Conservation (phyloP, 2,329 filamentous ascomycete species). For the Verticillium klebahnii region DNA sequence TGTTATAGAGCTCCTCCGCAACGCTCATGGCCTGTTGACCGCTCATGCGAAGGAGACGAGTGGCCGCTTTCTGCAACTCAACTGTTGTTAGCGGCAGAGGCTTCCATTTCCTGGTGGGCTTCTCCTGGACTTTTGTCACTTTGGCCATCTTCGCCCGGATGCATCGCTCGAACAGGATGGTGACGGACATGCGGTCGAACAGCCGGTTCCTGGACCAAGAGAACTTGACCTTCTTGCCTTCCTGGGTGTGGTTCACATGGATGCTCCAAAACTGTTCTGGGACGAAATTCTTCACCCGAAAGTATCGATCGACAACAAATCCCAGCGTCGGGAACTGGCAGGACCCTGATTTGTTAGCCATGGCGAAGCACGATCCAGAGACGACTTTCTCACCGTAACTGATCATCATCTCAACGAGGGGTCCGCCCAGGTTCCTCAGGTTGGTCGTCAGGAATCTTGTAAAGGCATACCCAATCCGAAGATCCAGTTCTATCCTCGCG, state of each 20-base stretch:
- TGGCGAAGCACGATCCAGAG: background rate
- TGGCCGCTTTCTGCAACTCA: constrained; percentile 94
- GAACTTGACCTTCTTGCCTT: constrained; percentile 77
- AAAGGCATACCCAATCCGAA: constrained; percentile 89
- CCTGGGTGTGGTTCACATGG: constrained; percentile 73
- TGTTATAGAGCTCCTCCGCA: constrained; percentile 85
- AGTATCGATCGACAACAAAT: constrained; percentile 95
- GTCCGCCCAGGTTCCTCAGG: constrained; percentile 67
- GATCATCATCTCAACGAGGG: constrained; percentile 60
- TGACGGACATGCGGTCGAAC: constrained; percentile 79
- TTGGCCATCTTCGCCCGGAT: constrained; percentile 70
- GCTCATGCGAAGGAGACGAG: constrained; percentile 81
- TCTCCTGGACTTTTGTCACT: constrained; percentile 82
- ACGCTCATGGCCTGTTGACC: constrained; percentile 86
- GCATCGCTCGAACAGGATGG: constrained; percentile 82
- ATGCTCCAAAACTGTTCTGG: constrained; percentile 93
- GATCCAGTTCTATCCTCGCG: constrained; percentile 85
- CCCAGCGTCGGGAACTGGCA: constrained; percentile 97
- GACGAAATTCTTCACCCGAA: constrained; percentile 88
- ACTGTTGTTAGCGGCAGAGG: constrained; percentile 92
- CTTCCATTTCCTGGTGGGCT: constrained; percentile 90
- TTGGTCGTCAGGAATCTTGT: constrained; percentile 81
- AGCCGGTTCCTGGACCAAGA: constrained; percentile 76
- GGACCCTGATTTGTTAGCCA: constrained; percentile 50
- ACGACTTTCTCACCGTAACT: constrained; percentile 66